A percentile compares a stretch with the other conserved stretches of the same genome.
Conservation (phyloP, 2,329 filamentous ascomycete genomes). For the Aureobasidium lini region DNA sequence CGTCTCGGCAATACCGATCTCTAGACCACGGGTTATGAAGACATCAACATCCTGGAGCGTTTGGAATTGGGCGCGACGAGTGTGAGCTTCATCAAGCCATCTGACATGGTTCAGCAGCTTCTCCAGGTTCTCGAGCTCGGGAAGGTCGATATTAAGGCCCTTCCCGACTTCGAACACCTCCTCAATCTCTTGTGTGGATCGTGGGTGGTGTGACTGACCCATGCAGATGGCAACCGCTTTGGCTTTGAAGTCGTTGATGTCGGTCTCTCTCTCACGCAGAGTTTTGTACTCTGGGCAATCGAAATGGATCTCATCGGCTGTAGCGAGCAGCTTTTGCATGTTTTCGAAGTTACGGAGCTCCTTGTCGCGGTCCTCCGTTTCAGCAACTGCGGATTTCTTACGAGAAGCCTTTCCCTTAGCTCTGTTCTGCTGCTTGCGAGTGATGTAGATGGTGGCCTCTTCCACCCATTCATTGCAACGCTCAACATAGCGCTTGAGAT, state of each 20-base stretch:
- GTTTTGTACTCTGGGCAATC: slow-evolving; percentile 86
- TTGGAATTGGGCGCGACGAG: slow-evolving; percentile 49
- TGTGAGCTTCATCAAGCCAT: slow-evolving; percentile 75
- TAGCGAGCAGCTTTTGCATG: slow-evolving; percentile 72
- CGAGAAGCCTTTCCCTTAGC: slow-evolving; percentile 89
- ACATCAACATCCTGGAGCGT: slow-evolving; percentile 71
- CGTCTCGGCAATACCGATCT: slow-evolving; percentile 68
- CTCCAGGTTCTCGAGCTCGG: slow-evolving; percentile 76
- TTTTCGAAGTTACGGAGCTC: slow-evolving; percentile 85
- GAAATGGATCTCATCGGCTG: slow-evolving; percentile 83
- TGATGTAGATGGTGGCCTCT: slow-evolving; percentile 91
- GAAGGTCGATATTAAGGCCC: slow-evolving; percentile 83
- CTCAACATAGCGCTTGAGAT: slow-evolving; percentile 83
- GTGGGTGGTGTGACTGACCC: slow-evolving; percentile 65
- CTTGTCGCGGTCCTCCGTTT: slow-evolving; percentile 74
- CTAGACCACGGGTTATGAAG: slow-evolving; percentile 68
- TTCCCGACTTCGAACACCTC: slow-evolving; percentile 86
- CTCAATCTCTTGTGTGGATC: slow-evolving; percentile 69
- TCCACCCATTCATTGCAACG: slow-evolving; percentile 97
- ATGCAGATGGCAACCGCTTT: slow-evolving; percentile 74
- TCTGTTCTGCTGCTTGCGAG: slow-evolving; percentile 93
- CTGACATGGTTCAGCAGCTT: slow-evolving; percentile 74
- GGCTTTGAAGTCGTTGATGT: slow-evolving; percentile 80
- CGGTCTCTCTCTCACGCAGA: slow-evolving; percentile 74
- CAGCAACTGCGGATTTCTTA: slow-evolving; percentile 54